Base-by-base conservation (phyloP, 139 green algal species). In the Ulvella scutata region DNA sequence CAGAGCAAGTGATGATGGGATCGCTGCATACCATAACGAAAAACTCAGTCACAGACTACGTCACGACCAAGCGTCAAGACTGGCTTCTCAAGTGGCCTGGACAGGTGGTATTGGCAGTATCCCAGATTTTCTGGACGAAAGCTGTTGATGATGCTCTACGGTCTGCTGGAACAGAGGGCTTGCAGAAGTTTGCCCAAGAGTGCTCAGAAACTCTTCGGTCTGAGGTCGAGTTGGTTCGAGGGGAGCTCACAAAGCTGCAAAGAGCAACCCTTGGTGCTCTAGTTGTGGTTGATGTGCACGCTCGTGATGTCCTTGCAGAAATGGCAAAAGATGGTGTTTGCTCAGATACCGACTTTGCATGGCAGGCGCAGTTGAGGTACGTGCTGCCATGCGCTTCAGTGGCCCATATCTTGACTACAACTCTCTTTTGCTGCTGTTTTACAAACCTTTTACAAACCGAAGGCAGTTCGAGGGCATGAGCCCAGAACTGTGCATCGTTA, bases 261-360 rank as follows among this genome's bases (percentile, higher is more conserved):
- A 82, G 85, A 10, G 78, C 77, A 34, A 90, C 85, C 36, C 75
- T 83, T 23, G 83, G 83, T 10, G 82, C 85, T n/a, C 78, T 90
- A 31, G 85, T 90, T 35, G 83, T 88, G 10, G 78, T 90, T 60
- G 85, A 90, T 61, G 85, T 90, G 59, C 85, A 90, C 74, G 83
- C 79, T 6, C 79, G 85, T 2, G 85, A 90, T 35, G 83, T 90
- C 28, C 83, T 90, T 40, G 38, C 43, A 3, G 78, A 82, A 62
- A 89, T 91, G 85, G 77, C 83, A 6, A 72, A 43, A 10, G 83
- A 87, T 31, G 78, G 79, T 74, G 43, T 83, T 17, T 74, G 51
- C 4, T 62, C 21, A 3, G 74, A 75, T 31, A 78, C 80, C 10
- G 81, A 86, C 67, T 86, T 86, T 75, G 77, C 51, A 37, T 86